These are phyloP conservation scores for Physcia stellaris DNA, from an alignment of 495 filamentous ascomycete species.

Conservation along the genomic window DNA sequence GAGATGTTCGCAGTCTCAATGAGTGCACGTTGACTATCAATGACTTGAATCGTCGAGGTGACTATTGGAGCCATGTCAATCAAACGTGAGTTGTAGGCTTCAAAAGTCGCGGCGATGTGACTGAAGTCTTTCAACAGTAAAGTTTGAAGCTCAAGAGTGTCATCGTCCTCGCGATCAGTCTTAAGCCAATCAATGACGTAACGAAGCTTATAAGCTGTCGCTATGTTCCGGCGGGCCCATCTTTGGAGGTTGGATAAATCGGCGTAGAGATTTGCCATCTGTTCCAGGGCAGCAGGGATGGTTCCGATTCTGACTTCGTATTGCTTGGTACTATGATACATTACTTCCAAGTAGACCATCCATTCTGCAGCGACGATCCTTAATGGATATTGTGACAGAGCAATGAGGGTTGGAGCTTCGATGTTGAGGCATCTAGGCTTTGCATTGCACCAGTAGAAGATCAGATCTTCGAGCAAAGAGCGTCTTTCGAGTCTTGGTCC, in stretches of 20 bases:
- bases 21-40: constrained; percentile 11
- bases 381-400: constrained; percentile 9
- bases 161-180: background rate
- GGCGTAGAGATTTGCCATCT: background rate
- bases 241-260: background rate
- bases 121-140: background rate
- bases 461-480: background rate
- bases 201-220: background rate
- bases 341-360: constrained; percentile 6
- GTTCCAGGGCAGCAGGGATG: background rate
- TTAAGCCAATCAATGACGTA: background rate
- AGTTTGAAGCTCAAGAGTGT: background rate
- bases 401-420: background rate
- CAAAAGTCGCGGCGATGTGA: background rate
- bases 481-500: background rate
- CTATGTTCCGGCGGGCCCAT: background rate
- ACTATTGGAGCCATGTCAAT: constrained; percentile 13
- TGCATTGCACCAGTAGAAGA: background rate
- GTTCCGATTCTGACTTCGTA: background rate
- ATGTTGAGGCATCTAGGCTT: background rate
- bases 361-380: constrained; percentile 9
- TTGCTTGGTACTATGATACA: constrained; percentile 2
- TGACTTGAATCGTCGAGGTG: constrained; percentile 18
- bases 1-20: constrained; percentile 21
- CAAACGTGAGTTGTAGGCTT: background rate